These are phyloP conservation scores for Botrytis squamosa DNA, from an alignment of 2,329 filamentous ascomycete species.

Conservation along the genomic window DNA sequence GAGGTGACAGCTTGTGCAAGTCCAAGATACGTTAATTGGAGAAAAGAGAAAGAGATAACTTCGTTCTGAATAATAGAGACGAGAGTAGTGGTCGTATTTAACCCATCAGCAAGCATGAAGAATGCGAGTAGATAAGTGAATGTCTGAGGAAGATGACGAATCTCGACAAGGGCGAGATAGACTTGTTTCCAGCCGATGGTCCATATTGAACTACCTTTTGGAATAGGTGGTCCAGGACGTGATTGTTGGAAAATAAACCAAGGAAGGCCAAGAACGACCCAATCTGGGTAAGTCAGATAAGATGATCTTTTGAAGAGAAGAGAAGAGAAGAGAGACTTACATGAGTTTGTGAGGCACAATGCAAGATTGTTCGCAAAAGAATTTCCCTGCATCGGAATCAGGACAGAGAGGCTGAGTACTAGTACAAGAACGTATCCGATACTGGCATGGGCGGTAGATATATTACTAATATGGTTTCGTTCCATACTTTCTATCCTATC, in stretches of 20 bases:
- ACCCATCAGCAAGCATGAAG: constrained; percentile 44
- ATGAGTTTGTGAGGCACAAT: constrained; percentile 44
- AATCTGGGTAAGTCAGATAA: constrained; percentile 36
- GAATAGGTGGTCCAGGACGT: constrained; percentile 42
- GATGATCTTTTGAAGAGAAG: not conserved
- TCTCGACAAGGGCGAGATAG: constrained; percentile 42
- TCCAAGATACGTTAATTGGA: constrained; percentile 45
- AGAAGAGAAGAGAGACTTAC: constrained; percentile 32
- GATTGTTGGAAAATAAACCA: constrained; percentile 46
- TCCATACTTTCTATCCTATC: constrained; percentile 45
- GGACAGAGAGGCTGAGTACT: constrained; percentile 43
- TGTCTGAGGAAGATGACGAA: constrained; percentile 43
- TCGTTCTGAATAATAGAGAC: constrained; percentile 45
- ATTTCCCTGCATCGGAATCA: constrained; percentile 42
- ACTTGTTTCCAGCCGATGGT: constrained; percentile 46
- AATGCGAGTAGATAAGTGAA: constrained; percentile 45
- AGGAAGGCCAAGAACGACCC: constrained; percentile 44
- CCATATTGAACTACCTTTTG: constrained; percentile 42
- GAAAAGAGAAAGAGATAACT: constrained; percentile 43
- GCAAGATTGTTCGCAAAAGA: constrained; percentile 43
- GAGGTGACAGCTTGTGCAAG: constrained; percentile 43
- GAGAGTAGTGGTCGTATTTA: constrained; percentile 44
- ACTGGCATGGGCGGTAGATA: constrained; percentile 46
- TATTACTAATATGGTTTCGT: constrained; percentile 44
- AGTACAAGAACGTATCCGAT: constrained; percentile 44